Evolutionary conservation across 306 rosid species (phyloP), one percentile per base, ranked within the genome.

Genomic region (Inga oerstediana): DNA sequence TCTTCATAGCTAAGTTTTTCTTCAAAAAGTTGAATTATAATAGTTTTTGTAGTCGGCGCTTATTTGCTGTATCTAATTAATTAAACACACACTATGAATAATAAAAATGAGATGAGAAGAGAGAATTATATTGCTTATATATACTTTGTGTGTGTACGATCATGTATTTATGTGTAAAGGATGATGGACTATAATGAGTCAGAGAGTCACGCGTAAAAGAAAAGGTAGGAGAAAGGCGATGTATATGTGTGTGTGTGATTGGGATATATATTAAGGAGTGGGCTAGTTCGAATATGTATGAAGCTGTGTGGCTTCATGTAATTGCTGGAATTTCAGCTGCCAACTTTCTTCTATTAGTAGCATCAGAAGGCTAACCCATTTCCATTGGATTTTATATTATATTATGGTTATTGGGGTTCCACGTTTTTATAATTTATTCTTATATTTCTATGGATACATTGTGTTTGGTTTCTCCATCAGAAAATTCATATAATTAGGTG

Each of bases 181-280:
- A 77, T 7, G 41, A 59, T 16, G 59, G 34, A 24, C 0, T 44
- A 6, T 81, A 73, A 46, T 72, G 81, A 78, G 74, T 75, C 37
- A 54, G 44, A 68, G 37, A 61, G 64, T 83, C 97, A 93, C 92
- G 97, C 97, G 92, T 82, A 48, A 78, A 83, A 76, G 71, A 74
- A 84, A 86, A 85, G 7, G 86, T 81, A 76, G 74, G 62, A 81
- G 67, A 49, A 61, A 85, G 84, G 82, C 62, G 81, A 85, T 79
- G 83, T 16, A 16, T 51, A 7, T 51, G 8, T 6, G 7, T 5
- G 48, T 10, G 13, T 15, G 17, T 82, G 70, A 83, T 83, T 78
- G 56, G 76, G 46, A 75, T 80, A 75, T 83, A 77, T 6, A 52
- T 52, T 1, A 48, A 74, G 14, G 46, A 81, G 35, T 75, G 11